Evolutionary conservation across 805 yeast species (phyloP), one percentile per base, ranked within the genome.

Genomic region (Wickerhamomyces bisporus): DNA sequence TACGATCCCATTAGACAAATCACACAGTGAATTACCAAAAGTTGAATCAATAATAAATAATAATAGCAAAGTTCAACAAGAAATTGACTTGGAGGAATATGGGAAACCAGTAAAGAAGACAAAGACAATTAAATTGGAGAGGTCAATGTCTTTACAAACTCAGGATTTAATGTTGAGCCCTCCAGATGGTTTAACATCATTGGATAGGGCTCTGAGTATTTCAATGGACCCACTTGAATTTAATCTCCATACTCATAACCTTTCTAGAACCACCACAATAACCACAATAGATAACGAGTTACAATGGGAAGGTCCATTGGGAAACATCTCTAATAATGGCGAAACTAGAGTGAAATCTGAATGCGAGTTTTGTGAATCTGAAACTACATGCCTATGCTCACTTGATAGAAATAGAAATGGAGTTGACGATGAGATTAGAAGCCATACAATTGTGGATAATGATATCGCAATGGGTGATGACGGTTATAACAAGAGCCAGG

Each of bases 231-330:
- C 34, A 14, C 23, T 32, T 32, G 34, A 32, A 24, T 23, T 32
- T n/a, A 32, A 32, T 24, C 11, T 33, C n/a, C 26, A 23, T 26
- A 33, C 29, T 6, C 18, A 34, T 36, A n/a, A 37, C 13, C 23
- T 40, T 5, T 38, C 48, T 14, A 36, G 55, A 8, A 46, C 50
- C 8, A 49, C 52, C 1, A 50, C 55, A 11, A 44, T 44, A 26
- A 47, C 49, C 9, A 47, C 55, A 5, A 26, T 48, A 8, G 48
- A 39, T 29, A 24, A 14, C 30, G 33, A 47, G 31, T 20, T 43
- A n/a, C n/a, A n/a, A 35, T 33, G 47, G 45, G 17, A 26, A 19
- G 30, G 30, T 30, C 33, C 33, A 18, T 18, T 19, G 11, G 6
- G 10, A 7, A 29, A 23, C 7, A 14, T 18, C 10, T 7, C 10